Percentiles rank a stretch among this genome's conserved stretches.
phyloP scores from a whole-genome alignment of 352 stramenopile species.

The Hyaloperonospora arabidopsidis region DNA sequence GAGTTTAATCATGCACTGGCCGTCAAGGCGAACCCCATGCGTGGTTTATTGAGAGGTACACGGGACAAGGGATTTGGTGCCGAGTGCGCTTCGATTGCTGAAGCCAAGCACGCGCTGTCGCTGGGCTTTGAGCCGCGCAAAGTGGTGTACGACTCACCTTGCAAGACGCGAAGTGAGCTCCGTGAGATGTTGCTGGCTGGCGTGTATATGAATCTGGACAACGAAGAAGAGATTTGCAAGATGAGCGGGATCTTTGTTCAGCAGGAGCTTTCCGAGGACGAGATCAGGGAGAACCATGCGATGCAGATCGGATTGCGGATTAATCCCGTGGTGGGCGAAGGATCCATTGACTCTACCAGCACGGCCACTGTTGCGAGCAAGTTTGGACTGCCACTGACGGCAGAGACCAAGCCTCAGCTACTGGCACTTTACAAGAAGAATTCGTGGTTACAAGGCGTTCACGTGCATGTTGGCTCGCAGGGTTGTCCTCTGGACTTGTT shows the following conservation, averaged over 20 bases:
- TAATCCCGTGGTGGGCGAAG: conserved; percentile 86
- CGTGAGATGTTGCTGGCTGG: conserved; percentile 64
- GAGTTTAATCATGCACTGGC: conserved; percentile 72
- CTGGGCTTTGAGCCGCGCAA: conserved; percentile 60
- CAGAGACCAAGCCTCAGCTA: conserved; percentile 41
- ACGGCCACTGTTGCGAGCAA: conserved; percentile 87
- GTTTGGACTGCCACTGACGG: conserved; percentile 80
- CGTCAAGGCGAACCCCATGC: conserved; percentile 76
- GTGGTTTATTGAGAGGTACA: conserved; percentile 51
- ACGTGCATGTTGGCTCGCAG: conserved; percentile 86
- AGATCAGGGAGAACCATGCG: conserved; percentile 25
- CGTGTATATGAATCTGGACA: conserved; percentile 89
- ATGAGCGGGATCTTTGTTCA: conserved; percentile 50
- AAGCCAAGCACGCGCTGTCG: conserved; percentile 73
- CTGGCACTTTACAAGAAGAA: conserved; percentile 56
- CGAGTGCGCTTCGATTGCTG: conserved; percentile 76
- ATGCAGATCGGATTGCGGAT: conserved; percentile 83
- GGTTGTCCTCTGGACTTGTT: conserved; percentile 82
- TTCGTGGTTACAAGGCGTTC: conserved; percentile 81
- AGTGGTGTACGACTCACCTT: conserved; percentile 89
- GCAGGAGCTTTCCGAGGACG: conserved; percentile 20
- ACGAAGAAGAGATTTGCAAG: conserved; percentile 84
- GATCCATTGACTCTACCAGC: conserved; percentile 79
- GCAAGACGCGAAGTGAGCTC: conserved; percentile 85
- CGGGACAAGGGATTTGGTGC: conserved; percentile 47